Evolutionary conservation across 345 rosid genomes (phyloP), one percentile per base, ranked within the genome.

Genomic region (Lepidium africanum): DNA sequence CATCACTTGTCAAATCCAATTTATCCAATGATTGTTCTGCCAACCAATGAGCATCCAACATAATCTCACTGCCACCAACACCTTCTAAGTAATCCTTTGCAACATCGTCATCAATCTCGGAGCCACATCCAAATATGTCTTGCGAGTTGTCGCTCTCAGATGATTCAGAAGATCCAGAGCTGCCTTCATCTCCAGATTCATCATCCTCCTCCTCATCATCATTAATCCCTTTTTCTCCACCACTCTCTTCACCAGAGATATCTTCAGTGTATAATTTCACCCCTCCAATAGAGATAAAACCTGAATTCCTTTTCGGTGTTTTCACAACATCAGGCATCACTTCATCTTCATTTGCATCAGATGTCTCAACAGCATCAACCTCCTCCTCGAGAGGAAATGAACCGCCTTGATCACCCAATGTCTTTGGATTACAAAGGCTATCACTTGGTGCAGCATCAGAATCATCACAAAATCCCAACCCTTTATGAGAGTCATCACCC

Each of bases 41-140:
- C 83, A 91, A 73, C 85, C 85, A 83, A 43, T 80, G 86, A 46
- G 86, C 81, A 74, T 85, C 83, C 67, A 86, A 51, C 61, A 87
- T 69, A 58, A 57, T 77, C 65, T 67, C 77, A 7, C 80, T 82
- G 42, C 95, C 98, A 60, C 98, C 97, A 69, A 94, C 81, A 67
- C 99, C 97, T 78, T 89, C 89, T 59, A 87, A 54, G 80, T 91
- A 94, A 82, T 91, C 99, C 72, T 80, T 78, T 9, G 87, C 97
- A 76, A 91, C 86, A 14, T 80, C 93, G 15, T 89, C 96, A 74
- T 87, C 93, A 64, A 94, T 77, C 59, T 83, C 93, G 0, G 80
- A 79, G 65, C 79, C 83, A 81, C 81, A 78, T 38, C 77, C 87
- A 49, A 73, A 85, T 41, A 48, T 53, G 46, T 71, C 69, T 17